phyloP scores from a whole-genome alignment of 768 basidiomycete genomes.

The Psilocybe cubensis region DNA sequence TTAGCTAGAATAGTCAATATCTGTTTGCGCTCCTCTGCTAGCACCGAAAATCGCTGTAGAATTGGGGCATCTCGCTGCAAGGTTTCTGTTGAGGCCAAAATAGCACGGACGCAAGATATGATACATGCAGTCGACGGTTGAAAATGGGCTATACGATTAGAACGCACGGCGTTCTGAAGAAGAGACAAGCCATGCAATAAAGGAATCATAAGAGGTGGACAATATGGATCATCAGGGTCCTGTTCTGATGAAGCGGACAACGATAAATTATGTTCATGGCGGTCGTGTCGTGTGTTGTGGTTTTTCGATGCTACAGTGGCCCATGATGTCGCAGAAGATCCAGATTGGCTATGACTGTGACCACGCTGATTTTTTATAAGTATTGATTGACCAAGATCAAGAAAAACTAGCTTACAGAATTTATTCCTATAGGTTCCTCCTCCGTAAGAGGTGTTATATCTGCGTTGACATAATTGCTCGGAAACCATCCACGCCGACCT shows the following conservation, averaged over 20 bases:
- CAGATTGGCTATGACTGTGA: slow-evolving; percentile 56
- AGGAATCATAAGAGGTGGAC: slow-evolving; percentile 80
- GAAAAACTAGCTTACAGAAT: slow-evolving; percentile 40
- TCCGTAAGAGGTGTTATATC: slow-evolving; percentile 60
- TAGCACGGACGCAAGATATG: slow-evolving; percentile 89
- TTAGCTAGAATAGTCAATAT: slow-evolving; percentile 81
- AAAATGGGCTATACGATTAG: slow-evolving; percentile 81
- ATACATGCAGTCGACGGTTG: slow-evolving; percentile 94
- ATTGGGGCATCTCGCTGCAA: slow-evolving; percentile 80
- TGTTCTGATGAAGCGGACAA: slow-evolving; percentile 47
- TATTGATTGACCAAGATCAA: not conserved
- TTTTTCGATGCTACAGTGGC: slow-evolving; percentile 43
- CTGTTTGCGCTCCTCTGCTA: slow-evolving; percentile 80
- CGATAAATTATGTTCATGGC: slow-evolving; percentile 47
- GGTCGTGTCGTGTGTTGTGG: slow-evolving; percentile 24
- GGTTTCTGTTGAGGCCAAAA: slow-evolving; percentile 83
- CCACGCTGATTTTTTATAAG: slow-evolving; percentile 30
- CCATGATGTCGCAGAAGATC: slow-evolving; percentile 59
- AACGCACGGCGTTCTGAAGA: slow-evolving; percentile 81
- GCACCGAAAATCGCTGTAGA: slow-evolving; percentile 63
- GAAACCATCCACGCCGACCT: slow-evolving; percentile 94
- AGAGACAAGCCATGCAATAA: slow-evolving; percentile 85
- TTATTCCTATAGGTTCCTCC: slow-evolving; percentile 53
- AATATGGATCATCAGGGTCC: slow-evolving; percentile 59
- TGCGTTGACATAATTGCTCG: slow-evolving; percentile 90